Conservation (phyloP, 805 yeast species). For the Debaryomyces maramus region DNA sequence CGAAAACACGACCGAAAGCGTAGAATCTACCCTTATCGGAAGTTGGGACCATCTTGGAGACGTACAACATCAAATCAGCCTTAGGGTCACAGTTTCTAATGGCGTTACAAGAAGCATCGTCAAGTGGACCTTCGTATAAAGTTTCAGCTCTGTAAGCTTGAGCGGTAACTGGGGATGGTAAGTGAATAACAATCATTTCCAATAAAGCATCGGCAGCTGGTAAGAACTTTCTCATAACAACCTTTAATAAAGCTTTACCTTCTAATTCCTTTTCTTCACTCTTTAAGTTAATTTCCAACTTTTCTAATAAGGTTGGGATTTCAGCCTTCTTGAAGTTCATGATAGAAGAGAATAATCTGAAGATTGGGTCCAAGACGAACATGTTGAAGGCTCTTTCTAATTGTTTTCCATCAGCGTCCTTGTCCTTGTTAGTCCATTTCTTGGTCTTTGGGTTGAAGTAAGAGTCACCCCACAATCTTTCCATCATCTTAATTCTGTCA, state of each 20-base stretch:
- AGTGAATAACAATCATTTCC: slow-evolving; percentile 97
- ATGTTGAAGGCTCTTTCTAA: slow-evolving; percentile 99
- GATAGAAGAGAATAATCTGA: slow-evolving; percentile 93
- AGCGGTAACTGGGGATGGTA: slow-evolving; percentile 99
- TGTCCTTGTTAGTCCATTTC: slow-evolving; percentile 97
- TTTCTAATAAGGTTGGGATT: slow-evolving; percentile 86
- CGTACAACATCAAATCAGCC: slow-evolving; percentile 98
- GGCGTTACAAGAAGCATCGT: slow-evolving; percentile 85
- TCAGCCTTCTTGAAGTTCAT: slow-evolving; percentile 99
- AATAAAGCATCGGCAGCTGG: slow-evolving; percentile 99
- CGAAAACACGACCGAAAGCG: slow-evolving; percentile 99
- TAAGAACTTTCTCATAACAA: slow-evolving; percentile 99
- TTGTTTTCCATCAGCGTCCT: slow-evolving; percentile 91
- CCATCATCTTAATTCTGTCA: slow-evolving; percentile 96
- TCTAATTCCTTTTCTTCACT: slow-evolving; percentile 96
- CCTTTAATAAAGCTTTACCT: slow-evolving; percentile 98
- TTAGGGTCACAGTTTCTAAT: slow-evolving; percentile 98
- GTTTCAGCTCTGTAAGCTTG: slow-evolving; percentile 99
- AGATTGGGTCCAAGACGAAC: slow-evolving; percentile 98
- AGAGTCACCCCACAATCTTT: slow-evolving; percentile 99
- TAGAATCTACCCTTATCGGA: slow-evolving; percentile 99
- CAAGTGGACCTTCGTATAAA: slow-evolving; percentile 97
- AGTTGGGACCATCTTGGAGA: slow-evolving; percentile 99
- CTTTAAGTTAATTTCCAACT: slow-evolving; percentile 92
- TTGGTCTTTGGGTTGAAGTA: slow-evolving; percentile 99